Percentiles rank a stretch among this genome's conserved stretches.
Evolutionary conservation across 1,139 yeast genomes (phyloP).

Genomic region (Pichia norvegensis): DNA sequence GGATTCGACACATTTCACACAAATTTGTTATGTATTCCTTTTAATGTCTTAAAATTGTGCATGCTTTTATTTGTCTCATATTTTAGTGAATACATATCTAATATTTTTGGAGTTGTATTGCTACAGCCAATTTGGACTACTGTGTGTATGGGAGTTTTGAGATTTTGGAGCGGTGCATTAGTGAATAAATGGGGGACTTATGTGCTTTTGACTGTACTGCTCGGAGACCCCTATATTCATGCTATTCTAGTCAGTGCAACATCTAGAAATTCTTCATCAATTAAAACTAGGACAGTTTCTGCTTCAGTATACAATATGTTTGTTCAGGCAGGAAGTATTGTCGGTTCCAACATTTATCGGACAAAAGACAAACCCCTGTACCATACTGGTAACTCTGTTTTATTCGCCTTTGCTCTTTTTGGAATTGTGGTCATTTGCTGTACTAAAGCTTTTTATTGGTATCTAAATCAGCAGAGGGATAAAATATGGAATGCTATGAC

Average conservation of each 20-base stretch:
- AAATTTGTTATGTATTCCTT: constrained; percentile 49
- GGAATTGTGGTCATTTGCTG: constrained; percentile 21
- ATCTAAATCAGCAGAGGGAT: constrained; percentile 40
- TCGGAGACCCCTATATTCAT: constrained; percentile 46
- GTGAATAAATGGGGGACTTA: constrained; percentile 46
- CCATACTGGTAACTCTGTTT: constrained; percentile 43
- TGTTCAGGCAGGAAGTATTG: constrained; percentile 49
- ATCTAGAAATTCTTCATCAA: constrained; percentile 53
- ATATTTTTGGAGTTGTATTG: constrained; percentile 32
- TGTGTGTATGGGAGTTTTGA: constrained; percentile 35
- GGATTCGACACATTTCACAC: constrained; percentile 52
- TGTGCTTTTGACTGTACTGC: constrained; percentile 37
- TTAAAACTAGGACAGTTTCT: constrained; percentile 50
- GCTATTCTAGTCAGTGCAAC: constrained; percentile 55
- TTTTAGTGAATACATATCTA: constrained; percentile 35
- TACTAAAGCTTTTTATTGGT: constrained; percentile 36
- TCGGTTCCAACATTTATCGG: constrained; percentile 49
- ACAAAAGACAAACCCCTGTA: constrained; percentile 51
- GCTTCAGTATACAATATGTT: constrained; percentile 57
- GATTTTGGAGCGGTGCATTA: constrained; percentile 47
- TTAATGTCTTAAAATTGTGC: constrained; percentile 32
- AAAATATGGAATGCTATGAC: constrained; percentile 42
- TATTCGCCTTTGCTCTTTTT: constrained; percentile 33
- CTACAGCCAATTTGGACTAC: constrained; percentile 34
- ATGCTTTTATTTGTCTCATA: constrained; percentile 33